These are phyloP conservation scores for Stachybotrys chartarum DNA, from an alignment of 2,329 filamentous ascomycete species.

Conservation along the genomic window DNA sequence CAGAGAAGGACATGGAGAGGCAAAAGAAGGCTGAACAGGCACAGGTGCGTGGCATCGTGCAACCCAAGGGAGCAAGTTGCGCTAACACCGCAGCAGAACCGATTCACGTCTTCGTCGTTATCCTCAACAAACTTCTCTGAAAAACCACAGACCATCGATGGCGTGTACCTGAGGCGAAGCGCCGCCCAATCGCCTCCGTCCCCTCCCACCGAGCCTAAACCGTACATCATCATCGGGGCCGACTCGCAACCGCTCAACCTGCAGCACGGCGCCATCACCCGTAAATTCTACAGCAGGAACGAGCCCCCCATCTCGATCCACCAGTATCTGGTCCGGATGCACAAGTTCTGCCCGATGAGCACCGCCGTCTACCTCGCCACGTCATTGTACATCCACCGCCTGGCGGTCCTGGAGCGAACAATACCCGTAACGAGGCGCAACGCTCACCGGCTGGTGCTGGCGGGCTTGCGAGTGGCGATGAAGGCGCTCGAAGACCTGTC, in stretches of 20 bases:
- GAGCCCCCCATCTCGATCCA: conserved; percentile 76
- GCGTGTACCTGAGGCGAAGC: conserved; percentile 42
- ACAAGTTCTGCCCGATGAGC: conserved; percentile 88
- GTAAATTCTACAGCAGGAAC: conserved; percentile 88
- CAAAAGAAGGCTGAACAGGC: conserved; percentile 12
- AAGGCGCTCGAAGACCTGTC: conserved; percentile 92
- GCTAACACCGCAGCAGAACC: conserved; percentile 17
- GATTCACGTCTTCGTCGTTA: neutral
- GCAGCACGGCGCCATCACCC: conserved; percentile 78
- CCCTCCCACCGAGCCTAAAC: conserved; percentile 26
- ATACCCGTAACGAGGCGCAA: conserved; percentile 79
- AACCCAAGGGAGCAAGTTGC: neutral
- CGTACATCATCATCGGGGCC: conserved; percentile 57
- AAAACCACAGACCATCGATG: conserved; percentile 38
- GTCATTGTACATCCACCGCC: conserved; percentile 76
- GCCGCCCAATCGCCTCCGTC: conserved; percentile 14
- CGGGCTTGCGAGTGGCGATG: conserved; percentile 79
- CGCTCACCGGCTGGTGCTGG: conserved; percentile 78
- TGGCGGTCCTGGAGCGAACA: conserved; percentile 69
- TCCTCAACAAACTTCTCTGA: neutral
- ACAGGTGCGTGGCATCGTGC: conserved; percentile 7
- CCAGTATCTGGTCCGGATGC: conserved; percentile 80
- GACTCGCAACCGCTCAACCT: conserved; percentile 66
- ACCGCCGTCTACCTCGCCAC: conserved; percentile 89
- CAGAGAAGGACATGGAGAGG: conserved; percentile 20